phyloP scores from a whole-genome alignment of 306 rosid species.

The Echinosophora koreensis region DNA sequence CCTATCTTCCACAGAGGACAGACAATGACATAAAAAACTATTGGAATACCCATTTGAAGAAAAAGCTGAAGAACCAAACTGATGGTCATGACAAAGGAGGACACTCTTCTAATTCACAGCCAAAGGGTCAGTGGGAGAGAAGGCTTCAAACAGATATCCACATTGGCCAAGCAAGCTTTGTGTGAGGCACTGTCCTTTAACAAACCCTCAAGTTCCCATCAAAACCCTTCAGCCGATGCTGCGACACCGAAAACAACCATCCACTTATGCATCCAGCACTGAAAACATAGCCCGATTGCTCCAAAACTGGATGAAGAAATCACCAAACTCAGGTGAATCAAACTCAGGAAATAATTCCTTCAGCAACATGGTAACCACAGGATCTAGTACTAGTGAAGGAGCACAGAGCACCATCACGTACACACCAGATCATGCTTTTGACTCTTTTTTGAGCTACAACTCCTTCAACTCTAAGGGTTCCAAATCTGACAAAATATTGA shows the following conservation, averaged over 20 bases:
- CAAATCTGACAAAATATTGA: conserved; percentile 49
- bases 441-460: conserved; percentile 60
- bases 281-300: conserved; percentile 80
- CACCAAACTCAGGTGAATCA: conserved; percentile 52
- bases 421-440: conserved; percentile 52
- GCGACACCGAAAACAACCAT: conserved; percentile 13
- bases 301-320: conserved; percentile 71
- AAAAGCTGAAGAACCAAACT: conserved; percentile 55
- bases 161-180: conserved; percentile 84
- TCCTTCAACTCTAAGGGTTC: conserved; percentile 54
- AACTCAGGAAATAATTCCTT: conserved; percentile 30
- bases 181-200: conserved; percentile 86
- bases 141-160: conserved; percentile 96
- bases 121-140: conserved; percentile 95
- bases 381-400: conserved; percentile 62
- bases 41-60: conserved; percentile 75
- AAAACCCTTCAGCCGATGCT: background rate
- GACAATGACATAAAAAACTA: conserved; percentile 76
- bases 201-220: conserved; percentile 49
- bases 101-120: conserved; percentile 43
- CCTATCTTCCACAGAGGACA: conserved; percentile 75
- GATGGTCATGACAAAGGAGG: conserved; percentile 15
- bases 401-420: conserved; percentile 50
- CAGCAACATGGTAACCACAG: conserved; percentile 15
- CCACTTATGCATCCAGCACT: conserved; percentile 75